phyloP scores from a whole-genome alignment of 208 protist species.

The Leishmania tarentolae region DNA sequence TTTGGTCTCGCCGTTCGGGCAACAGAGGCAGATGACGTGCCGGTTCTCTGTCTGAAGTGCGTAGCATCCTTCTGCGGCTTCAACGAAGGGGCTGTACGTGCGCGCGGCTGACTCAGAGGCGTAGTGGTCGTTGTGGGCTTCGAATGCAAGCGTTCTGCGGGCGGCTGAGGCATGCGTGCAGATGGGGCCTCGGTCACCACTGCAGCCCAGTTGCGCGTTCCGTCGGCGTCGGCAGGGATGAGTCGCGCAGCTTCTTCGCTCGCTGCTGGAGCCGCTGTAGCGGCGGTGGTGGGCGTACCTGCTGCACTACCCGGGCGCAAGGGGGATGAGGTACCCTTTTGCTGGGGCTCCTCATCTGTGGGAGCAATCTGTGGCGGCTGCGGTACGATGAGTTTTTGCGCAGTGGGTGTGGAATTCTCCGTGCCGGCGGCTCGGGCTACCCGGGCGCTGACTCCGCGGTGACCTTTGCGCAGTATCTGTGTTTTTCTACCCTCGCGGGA shows the following conservation, averaged over 20 bases:
- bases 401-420: neutral
- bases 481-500: constrained; percentile 17
- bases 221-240: neutral
- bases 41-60: neutral
- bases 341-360: neutral
- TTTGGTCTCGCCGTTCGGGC: neutral
- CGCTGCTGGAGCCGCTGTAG: neutral
- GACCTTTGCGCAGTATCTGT: constrained; percentile 12
- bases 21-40: neutral
- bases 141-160: neutral
- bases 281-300: neutral
- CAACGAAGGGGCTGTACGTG: neutral
- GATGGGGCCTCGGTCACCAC: neutral
- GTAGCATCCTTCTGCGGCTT: neutral
- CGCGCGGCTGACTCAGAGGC: neutral
- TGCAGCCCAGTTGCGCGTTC: neutral
- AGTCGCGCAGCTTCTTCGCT: neutral
- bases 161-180: neutral
- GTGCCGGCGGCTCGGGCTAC: neutral
- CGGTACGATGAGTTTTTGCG: neutral
- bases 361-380: neutral
- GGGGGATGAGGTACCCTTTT: neutral
- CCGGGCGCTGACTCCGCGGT: neutral
- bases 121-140: neutral
- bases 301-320: constrained; percentile 1